Conservation (phyloP, 2,329 filamentous ascomycete species). For the Fusarium irregulare region DNA sequence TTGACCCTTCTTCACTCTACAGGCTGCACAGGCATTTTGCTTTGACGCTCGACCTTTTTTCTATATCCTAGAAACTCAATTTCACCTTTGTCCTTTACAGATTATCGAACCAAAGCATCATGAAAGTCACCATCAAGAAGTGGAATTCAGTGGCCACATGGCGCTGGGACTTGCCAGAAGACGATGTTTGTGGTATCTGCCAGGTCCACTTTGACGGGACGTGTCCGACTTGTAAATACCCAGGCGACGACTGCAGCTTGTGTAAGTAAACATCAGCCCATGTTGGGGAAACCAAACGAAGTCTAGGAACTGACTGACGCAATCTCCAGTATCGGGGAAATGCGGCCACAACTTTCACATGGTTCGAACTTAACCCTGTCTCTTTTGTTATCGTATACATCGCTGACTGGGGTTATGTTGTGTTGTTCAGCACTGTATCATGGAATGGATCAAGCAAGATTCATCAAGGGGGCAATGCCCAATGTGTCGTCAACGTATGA, state of each 20-base stretch:
- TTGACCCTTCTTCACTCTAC: conserved; percentile 19
- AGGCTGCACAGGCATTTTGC: conserved; percentile 29
- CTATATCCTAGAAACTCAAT: not conserved
- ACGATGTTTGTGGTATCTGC: conserved; percentile 98
- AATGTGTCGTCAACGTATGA: conserved; percentile 93
- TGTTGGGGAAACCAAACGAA: conserved; percentile 9
- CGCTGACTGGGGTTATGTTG: conserved; percentile 27
- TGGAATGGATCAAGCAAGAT: conserved; percentile 96
- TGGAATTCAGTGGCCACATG: conserved; percentile 97
- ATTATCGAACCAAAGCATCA: conserved; percentile 53
- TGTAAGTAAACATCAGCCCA: conserved; percentile 65
- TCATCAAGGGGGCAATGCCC: conserved; percentile 93
- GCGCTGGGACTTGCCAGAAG: conserved; percentile 97
- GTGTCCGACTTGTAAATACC: conserved; percentile 97
- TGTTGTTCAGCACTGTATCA: conserved; percentile 82
- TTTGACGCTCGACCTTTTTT: conserved; percentile 17
- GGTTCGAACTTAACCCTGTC: conserved; percentile 62
- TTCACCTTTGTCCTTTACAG: conserved; percentile 1
- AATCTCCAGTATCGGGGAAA: conserved; percentile 79
- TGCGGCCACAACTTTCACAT: conserved; percentile 99
- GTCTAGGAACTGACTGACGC: conserved; percentile 28
- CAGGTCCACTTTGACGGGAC: conserved; percentile 98
- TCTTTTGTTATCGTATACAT: conserved; percentile 1
- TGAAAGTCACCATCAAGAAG: conserved; percentile 95
- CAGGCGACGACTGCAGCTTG: conserved; percentile 93